Evolutionary conservation across 257 asterid genomes (phyloP), one percentile per base, ranked within the genome.

Genomic region (Ilex asprella): DNA sequence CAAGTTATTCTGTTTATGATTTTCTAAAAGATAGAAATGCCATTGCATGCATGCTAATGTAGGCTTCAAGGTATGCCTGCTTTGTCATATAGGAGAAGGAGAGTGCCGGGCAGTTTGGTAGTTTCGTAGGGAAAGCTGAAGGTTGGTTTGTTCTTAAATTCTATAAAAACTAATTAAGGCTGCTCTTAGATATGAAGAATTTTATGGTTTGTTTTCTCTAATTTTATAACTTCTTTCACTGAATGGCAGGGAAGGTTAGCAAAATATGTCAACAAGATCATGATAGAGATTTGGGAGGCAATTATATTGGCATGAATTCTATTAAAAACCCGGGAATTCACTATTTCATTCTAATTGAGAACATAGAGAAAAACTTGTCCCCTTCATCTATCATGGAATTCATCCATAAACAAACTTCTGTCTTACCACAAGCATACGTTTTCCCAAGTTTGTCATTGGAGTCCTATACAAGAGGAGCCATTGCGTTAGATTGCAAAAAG

Each of bases 241-340:
- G 63, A 66, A 58, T 59, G 64, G 64, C 75, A 61, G 73, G 52
- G 13, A 58, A 29, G 56, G 30, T 39, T 16, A 9, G 46, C 63
- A 60, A 31, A 56, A 51, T 12, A 39, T 9, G 29, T 39, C 53
- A 51, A 30, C 58, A 32, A 32, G 56, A 29, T 56, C 75, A 72
- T 59, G 86, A 79, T 58, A 73, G 73, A 66, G 88, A 81, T 60
- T 39, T 78, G 50, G 83, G 93, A 56, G 79, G 80, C 10, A 47
- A 50, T 7, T 16, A 27, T 16, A 3, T 53, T n/a, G 5, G 0
- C 57, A 3, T 29, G 56, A 56, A 16, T 12, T 7, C 10, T 16
- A 14, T 11, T 47, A 30, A 4, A 49, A 15, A 21, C 44, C 61
- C 69, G 32, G 65, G 65, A 47, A 64, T 39, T 62, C 59, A 11